Conservation (phyloP, 208 protist species). For the Kentomonas sorsogonicus region DNA sequence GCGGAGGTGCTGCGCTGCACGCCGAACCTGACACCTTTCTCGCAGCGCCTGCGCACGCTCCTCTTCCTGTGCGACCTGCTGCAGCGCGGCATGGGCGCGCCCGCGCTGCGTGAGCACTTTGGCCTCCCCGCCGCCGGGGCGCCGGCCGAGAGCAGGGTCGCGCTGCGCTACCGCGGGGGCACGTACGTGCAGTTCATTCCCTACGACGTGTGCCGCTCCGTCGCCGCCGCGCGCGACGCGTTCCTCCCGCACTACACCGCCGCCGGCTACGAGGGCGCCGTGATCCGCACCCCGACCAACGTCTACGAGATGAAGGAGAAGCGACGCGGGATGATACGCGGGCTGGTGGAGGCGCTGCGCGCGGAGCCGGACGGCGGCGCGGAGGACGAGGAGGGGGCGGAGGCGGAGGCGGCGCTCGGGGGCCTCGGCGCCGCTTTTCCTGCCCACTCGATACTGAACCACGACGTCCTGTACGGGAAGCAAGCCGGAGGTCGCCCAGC, state of each 20-base stretch:
- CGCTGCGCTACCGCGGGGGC: constrained; percentile 29
- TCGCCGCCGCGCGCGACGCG: constrained; percentile 44
- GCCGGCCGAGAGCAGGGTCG: background rate
- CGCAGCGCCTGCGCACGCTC: constrained; percentile 70
- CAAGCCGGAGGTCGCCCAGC: too few relatives aligned
- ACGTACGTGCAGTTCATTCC: constrained; percentile 54
- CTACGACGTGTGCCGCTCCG: constrained; percentile 44
- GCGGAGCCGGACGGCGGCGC: background rate
- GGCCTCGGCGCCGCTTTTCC: background rate
- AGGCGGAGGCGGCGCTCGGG: background rate
- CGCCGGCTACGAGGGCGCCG: constrained; percentile 74
- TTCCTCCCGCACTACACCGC: constrained; percentile 44
- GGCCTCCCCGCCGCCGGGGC: constrained; percentile 12
- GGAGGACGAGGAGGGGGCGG: background rate
- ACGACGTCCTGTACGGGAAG: too few relatives aligned
- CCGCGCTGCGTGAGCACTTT: constrained; percentile 35
- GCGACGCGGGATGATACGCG: constrained; percentile 36
- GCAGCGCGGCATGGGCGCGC: constrained; percentile 25
- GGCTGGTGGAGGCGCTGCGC: constrained; percentile 18
- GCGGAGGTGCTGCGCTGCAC: constrained; percentile 62
- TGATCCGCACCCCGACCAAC: constrained; percentile 69
- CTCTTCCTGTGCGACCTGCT: constrained; percentile 65
- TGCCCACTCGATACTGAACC: too few relatives aligned
- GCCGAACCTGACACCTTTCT: constrained; percentile 79
- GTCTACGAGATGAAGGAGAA: constrained; percentile 76